Percentiles rank a stretch among this genome's conserved stretches.
Conservation (phyloP, 139 green algal genomes). For the Mesostigma viride region DNA sequence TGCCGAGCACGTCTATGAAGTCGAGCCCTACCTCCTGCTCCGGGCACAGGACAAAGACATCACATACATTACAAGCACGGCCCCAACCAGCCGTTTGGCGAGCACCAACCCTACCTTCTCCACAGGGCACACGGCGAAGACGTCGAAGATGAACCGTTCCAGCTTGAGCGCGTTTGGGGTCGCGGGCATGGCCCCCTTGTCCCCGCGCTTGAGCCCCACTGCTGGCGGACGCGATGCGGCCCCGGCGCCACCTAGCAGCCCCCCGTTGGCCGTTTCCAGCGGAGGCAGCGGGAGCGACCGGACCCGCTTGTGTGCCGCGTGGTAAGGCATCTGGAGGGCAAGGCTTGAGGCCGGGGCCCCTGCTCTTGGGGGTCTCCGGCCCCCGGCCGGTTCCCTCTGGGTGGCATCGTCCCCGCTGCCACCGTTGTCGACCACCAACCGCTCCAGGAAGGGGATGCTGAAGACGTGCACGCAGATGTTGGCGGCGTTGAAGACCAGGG, state of each 20-base stretch:
- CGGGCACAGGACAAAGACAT: background rate
- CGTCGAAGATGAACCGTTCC: constrained; percentile 95
- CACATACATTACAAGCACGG: background rate
- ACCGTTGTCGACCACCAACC: no score
- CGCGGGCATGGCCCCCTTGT: no score
- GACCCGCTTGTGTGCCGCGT: constrained; percentile 77
- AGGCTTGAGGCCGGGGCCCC: background rate
- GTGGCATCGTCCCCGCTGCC: no score
- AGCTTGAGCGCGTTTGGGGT: constrained; percentile 70
- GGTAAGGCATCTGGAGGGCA: constrained; percentile 46
- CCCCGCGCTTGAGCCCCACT: no score
- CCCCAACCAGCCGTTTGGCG: background rate
- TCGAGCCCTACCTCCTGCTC: background rate
- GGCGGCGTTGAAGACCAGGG: constrained; percentile 49
- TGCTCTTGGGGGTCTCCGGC: no score
- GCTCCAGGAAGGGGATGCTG: constrained; percentile 52
- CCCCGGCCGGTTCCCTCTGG: no score
- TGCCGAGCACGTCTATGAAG: background rate
- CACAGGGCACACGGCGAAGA: constrained; percentile 48
- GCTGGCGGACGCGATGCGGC: no score
- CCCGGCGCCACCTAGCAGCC: constrained; percentile 28
- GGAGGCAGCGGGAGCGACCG: constrained; percentile 39
- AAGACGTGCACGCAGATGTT: constrained; percentile 98
- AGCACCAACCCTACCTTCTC: constrained; percentile 34
- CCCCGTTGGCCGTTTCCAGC: constrained; percentile 8